phyloP scores from a whole-genome alignment of 1,284 basidiomycete genomes.

The Fomes fomentarius region DNA sequence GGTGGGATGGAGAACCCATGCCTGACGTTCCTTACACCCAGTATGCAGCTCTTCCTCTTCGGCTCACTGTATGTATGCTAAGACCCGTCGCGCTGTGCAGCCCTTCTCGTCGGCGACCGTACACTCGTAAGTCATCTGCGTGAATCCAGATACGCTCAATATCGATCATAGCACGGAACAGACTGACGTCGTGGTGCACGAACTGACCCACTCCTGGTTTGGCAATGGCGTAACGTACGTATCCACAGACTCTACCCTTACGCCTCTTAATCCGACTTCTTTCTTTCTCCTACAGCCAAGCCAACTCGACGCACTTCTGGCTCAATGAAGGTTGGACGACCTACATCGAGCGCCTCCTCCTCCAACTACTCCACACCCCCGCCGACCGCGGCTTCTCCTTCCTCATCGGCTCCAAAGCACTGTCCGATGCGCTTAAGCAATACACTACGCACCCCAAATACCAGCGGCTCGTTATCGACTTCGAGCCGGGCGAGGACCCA shows the following conservation, averaged over 20 bases:
- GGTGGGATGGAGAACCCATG: conserved; percentile 91
- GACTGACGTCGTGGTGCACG: conserved; percentile 81
- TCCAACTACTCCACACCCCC: conserved; percentile 74
- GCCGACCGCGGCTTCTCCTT: conserved; percentile 80
- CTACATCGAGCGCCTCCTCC: conserved; percentile 88
- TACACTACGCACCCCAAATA: conserved; percentile 71
- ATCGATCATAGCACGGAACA: not conserved
- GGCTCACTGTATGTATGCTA: not conserved
- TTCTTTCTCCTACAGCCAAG: conserved; percentile 49
- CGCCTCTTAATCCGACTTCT: not conserved
- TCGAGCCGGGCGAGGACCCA: conserved; percentile 83
- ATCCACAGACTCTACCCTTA: not conserved
- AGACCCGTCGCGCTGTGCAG: conserved; percentile 38
- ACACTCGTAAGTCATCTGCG: conserved; percentile 61
- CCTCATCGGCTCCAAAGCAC: conserved; percentile 66
- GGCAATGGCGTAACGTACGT: conserved; percentile 83
- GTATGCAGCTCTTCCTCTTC: conserved; percentile 42
- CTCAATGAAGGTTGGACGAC: conserved; percentile 95
- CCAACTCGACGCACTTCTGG: conserved; percentile 84
- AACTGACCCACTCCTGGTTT: conserved; percentile 83
- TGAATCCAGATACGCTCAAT: too few species aligned
- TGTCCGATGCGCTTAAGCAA: conserved; percentile 72
- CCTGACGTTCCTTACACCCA: conserved; percentile 87
- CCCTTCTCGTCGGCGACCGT: conserved; percentile 82
- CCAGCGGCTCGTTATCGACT: conserved; percentile 87